phyloP scores from a whole-genome alignment of 805 yeast genomes.

The Yarrowia divulgata region DNA sequence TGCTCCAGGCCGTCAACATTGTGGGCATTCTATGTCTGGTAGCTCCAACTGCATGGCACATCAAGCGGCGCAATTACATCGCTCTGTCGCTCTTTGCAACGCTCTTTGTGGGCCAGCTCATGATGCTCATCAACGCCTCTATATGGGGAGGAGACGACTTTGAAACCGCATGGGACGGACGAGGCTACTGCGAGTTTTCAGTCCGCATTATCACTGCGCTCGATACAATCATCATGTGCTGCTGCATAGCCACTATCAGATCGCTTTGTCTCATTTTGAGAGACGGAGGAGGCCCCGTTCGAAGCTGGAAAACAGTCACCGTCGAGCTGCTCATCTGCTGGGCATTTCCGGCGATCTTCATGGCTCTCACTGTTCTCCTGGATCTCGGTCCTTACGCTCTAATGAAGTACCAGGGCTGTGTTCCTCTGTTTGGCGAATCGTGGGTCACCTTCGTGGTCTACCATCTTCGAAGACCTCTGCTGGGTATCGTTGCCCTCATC shows the following conservation, averaged over 20 bases:
- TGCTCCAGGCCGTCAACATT: slow-evolving; percentile 7
- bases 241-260: slow-evolving; percentile 14
- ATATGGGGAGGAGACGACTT: slow-evolving; percentile 27
- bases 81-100: slow-evolving; percentile 18
- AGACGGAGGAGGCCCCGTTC: slow-evolving; percentile 19
- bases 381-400: slow-evolving; percentile 23
- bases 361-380: slow-evolving; percentile 1
- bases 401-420: slow-evolving; percentile 8
- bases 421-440: slow-evolving; percentile 12
- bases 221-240: slow-evolving; percentile 21
- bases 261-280: slow-evolving; percentile 7
- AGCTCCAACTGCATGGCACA: slow-evolving; percentile 20
- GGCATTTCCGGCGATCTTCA: not conserved
- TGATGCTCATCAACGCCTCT: slow-evolving; percentile 27
- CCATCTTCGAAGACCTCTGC: slow-evolving; percentile 14
- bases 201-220: slow-evolving; percentile 3
- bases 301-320: slow-evolving; percentile 23
- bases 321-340: slow-evolving; percentile 22
- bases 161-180: slow-evolving; percentile 8
- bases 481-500: not conserved
- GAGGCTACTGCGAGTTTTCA: slow-evolving; percentile 12
- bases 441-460: slow-evolving; percentile 20
- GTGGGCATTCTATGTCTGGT: slow-evolving; percentile 20
- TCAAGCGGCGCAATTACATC: slow-evolving; percentile 10
- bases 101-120: slow-evolving; percentile 18